These are phyloP conservation scores for Tetrapyrgos nigripes DNA, from an alignment of 1,284 basidiomycete genomes.

Conservation along the genomic window DNA sequence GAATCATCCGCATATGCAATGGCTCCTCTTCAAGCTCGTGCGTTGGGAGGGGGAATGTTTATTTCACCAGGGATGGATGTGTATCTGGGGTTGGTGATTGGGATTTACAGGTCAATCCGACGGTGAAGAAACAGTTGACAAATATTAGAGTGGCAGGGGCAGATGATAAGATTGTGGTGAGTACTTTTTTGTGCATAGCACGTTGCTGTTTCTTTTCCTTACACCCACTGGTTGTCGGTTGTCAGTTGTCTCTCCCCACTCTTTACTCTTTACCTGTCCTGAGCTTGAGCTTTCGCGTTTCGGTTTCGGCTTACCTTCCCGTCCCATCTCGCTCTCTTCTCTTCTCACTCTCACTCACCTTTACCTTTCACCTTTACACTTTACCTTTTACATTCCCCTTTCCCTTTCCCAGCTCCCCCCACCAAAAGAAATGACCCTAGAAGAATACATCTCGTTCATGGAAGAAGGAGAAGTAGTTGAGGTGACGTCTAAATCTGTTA, in stretches of 20 bases:
- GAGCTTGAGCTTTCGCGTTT: too few species aligned
- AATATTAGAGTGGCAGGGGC: slow-evolving; percentile 52
- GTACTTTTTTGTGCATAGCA: too few species aligned
- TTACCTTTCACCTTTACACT: too few species aligned
- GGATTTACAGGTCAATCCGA: slow-evolving; percentile 51
- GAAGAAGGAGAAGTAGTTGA: slow-evolving; percentile 53
- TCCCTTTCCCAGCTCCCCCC: too few species aligned
- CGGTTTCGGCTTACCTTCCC: too few species aligned
- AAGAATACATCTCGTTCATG: slow-evolving; percentile 53
- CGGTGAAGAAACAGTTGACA: slow-evolving; percentile 52
- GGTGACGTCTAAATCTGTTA: slow-evolving; percentile 45
- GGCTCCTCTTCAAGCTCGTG: slow-evolving; percentile 52
- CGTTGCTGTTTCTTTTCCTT: too few species aligned
- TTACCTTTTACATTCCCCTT: too few species aligned
- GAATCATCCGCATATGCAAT: slow-evolving; percentile 51
- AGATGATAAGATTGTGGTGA: slow-evolving; percentile 49
- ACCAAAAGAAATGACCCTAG: slow-evolving; percentile 46
- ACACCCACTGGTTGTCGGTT: too few species aligned
- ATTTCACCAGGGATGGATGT: slow-evolving; percentile 47
- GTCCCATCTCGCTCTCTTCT: too few species aligned
- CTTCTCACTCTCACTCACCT: too few species aligned
- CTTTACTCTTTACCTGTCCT: too few species aligned
- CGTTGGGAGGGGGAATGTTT: slow-evolving; percentile 50
- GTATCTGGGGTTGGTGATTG: slow-evolving; percentile 21
- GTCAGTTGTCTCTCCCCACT: too few species aligned